Percentiles rank a stretch among this genome's conserved stretches.
These are phyloP conservation scores for Cyberlindnera galapagoensis DNA, from an alignment of 805 yeast genomes.

Conservation along the genomic window DNA sequence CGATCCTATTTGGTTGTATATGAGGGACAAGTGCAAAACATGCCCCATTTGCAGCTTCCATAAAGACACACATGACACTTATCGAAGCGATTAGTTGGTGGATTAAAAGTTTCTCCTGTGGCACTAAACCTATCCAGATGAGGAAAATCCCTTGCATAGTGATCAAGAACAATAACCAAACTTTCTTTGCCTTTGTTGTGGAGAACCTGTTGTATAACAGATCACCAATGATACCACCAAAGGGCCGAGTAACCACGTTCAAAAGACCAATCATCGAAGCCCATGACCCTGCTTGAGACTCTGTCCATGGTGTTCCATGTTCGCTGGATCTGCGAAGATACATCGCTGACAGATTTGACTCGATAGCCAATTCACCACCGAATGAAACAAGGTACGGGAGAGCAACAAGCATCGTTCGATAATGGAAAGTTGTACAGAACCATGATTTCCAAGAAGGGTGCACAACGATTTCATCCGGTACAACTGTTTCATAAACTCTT, in stretches of 20 bases:
- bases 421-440: conserved; percentile 17
- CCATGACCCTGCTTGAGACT: conserved; percentile 25
- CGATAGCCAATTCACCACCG: conserved; percentile 28
- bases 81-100: conserved; percentile 26
- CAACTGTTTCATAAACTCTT: conserved; percentile 15
- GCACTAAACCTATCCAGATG: conserved; percentile 29
- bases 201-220: conserved; percentile 23
- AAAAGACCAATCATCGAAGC: conserved; percentile 28
- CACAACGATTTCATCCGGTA: conserved; percentile 22
- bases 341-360: conserved; percentile 22
- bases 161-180: conserved; percentile 27
- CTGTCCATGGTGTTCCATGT: conserved; percentile 14
- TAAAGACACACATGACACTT: conserved; percentile 26
- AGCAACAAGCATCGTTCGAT: conserved; percentile 25
- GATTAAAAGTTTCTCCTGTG: conserved; percentile 17
- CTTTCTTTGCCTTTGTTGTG: conserved; percentile 27
- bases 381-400: conserved; percentile 24
- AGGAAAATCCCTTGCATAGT: conserved; percentile 28
- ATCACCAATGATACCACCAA: conserved; percentile 27
- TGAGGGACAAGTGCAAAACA: conserved; percentile 31
- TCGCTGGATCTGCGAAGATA: conserved; percentile 15
- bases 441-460: conserved; percentile 19
- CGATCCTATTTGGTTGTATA: conserved; percentile 28
- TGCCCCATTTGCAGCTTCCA: conserved; percentile 36
- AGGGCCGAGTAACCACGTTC: conserved; percentile 26